These are phyloP conservation scores for Metschnikowia amazonensis DNA, from an alignment of 805 yeast genomes.

Conservation along the genomic window DNA sequence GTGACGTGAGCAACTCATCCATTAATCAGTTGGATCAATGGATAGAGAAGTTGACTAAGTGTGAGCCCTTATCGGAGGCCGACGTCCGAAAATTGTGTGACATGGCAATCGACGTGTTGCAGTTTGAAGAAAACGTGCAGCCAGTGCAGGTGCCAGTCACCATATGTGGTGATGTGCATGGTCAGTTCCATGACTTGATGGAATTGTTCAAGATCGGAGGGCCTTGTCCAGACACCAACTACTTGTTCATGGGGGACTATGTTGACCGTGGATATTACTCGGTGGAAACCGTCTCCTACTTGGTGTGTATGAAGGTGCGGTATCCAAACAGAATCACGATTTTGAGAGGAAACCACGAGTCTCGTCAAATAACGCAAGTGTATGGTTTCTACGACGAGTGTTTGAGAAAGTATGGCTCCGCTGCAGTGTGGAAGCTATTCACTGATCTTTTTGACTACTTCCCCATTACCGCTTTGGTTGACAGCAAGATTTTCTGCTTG, in stretches of 20 bases:
- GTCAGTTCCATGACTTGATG: slow-evolving; percentile 92
- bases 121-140: slow-evolving; percentile 90
- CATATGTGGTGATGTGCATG: slow-evolving; percentile 95
- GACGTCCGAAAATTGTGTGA: slow-evolving; percentile 78
- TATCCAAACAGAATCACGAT: slow-evolving; percentile 90
- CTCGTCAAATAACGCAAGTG: slow-evolving; percentile 93
- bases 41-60: slow-evolving; percentile 74
- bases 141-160: slow-evolving; percentile 95
- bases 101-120: slow-evolving; percentile 88
- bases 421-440: slow-evolving; percentile 89
- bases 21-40: slow-evolving; percentile 77
- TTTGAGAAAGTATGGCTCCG: slow-evolving; percentile 85
- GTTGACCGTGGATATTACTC: slow-evolving; percentile 90
- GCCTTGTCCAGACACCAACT: slow-evolving; percentile 49
- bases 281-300: slow-evolving; percentile 84
- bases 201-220: slow-evolving; percentile 87
- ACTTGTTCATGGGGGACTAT: slow-evolving; percentile 58
- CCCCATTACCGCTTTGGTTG: slow-evolving; percentile 91
- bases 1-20: slow-evolving; percentile 32
- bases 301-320: slow-evolving; percentile 89
- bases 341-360: slow-evolving; percentile 91
- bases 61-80: slow-evolving; percentile 78
- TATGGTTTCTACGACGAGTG: slow-evolving; percentile 96
- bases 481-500: slow-evolving; percentile 82
- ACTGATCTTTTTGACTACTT: slow-evolving; percentile 90